phyloP scores from a whole-genome alignment of 441 rosid species.

The Arabidopsis hybrid region DNA sequence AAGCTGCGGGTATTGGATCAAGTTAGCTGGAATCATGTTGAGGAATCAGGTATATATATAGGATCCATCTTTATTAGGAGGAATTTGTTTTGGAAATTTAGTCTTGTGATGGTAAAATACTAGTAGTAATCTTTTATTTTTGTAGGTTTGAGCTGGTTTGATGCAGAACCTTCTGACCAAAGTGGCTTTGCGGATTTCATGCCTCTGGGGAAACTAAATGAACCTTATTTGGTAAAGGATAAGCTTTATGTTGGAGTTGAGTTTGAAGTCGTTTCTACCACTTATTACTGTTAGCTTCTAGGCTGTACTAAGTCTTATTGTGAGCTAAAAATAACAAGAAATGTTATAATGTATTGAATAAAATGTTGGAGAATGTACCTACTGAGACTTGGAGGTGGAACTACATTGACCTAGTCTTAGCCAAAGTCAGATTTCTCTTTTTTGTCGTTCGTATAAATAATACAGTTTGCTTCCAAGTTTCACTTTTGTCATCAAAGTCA shows the following conservation, averaged over 20 bases:
- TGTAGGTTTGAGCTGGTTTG: conserved; percentile 3
- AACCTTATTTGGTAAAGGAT: conserved; percentile 28
- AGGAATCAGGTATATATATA: neutral
- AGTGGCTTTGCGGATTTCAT: conserved; percentile 21
- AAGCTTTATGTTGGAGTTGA: conserved; percentile 28
- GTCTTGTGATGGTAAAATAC: conserved; percentile 10
- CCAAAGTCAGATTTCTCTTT: neutral
- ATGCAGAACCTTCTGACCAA: neutral
- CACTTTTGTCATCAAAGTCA: neutral
- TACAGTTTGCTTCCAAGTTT: neutral
- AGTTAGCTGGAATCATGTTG: neutral
- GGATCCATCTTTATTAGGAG: too few species aligned
- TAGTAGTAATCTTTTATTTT: neutral
- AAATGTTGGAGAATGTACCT: neutral
- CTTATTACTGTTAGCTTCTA: neutral
- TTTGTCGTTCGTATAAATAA: neutral
- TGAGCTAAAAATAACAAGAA: neutral
- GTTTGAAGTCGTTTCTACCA: conserved; percentile 26
- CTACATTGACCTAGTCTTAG: neutral
- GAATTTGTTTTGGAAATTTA: neutral
- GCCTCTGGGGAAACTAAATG: conserved; percentile 13
- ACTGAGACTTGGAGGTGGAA: neutral
- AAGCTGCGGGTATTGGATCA: conserved; percentile 34
- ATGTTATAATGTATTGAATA: neutral
- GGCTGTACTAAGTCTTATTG: neutral